These are phyloP conservation scores for Exophiala viscosa DNA, from an alignment of 2,329 filamentous ascomycete species.

Conservation along the genomic window DNA sequence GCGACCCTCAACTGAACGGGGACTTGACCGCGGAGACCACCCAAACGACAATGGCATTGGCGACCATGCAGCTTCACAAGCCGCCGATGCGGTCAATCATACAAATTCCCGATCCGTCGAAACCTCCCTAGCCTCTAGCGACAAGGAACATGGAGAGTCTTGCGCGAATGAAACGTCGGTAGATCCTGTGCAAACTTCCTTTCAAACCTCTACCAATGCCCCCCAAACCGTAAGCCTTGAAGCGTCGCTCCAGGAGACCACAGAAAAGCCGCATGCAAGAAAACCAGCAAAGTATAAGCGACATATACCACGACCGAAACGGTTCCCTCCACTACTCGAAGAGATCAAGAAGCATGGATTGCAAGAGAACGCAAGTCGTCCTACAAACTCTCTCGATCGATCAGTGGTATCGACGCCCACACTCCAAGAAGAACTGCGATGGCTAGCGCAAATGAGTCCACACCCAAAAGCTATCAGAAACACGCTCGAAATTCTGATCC, in stretches of 20 bases:
- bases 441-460: slow-evolving; percentile 14
- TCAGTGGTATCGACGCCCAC: slow-evolving; percentile 8
- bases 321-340: slow-evolving; percentile 2
- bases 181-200: too few species aligned
- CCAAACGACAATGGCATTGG: too few species aligned
- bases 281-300: neutral
- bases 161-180: too few species aligned
- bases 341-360: neutral
- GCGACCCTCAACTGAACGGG: neutral
- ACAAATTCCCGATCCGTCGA: neutral
- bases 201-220: too few species aligned
- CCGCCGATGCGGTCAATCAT: too few species aligned
- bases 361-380: neutral
- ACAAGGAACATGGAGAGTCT: too few species aligned
- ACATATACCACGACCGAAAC: neutral
- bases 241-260: too few species aligned
- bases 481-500: slow-evolving; percentile 38
- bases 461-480: slow-evolving; percentile 13
- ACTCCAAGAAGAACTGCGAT: slow-evolving; percentile 23
- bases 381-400: slow-evolving; percentile 3
- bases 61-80: too few species aligned
- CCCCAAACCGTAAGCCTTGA: too few species aligned
- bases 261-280: neutral
- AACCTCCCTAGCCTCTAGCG: neutral
- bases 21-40: neutral